Base-by-base conservation (phyloP, 1,284 basidiomycete species). In the Nidula niveotomentosa region DNA sequence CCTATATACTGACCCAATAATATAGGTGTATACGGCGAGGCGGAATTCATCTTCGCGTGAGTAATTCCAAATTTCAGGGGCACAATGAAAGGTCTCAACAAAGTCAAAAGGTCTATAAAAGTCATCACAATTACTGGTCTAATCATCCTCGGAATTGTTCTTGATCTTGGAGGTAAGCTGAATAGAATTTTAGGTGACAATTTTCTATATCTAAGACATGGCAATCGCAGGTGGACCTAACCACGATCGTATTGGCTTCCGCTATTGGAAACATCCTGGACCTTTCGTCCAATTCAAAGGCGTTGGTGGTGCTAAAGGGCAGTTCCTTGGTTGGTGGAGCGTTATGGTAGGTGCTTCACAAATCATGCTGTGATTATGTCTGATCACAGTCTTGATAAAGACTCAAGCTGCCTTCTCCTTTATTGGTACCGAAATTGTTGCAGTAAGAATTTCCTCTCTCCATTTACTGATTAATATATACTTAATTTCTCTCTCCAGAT, bases 321-420 rank as follows among this genome's bases (percentile, higher is more conserved):
- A 77, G 49, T 85, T 92, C 74, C 72, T 91, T 50, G 84, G 85
- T 47, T 87, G 80, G 76, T 80, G 85, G 82, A 79, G 83, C 30
- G 85, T 46, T 10, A 46, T 23, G 18, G 45, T 13, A 3, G 18
- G 45, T 13, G 10, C 18, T 12, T 15, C 45, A 46, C 10, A 15
- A 23, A 10, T 10, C 7, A 6, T 46, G 45, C 18, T n/a, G 1
- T n/a, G 18, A n/a, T 23, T 46, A 10, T n/a, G 13, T 46, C 18
- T 13, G 12, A 12, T 3, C 12, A 3, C 2, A 13, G 45, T 15
- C 45, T 46, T 46, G 12, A 13, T 46, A n/a, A 15, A 87, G 73
- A 81, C 84, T 1, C 84, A 89, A 62, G 91, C 92, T 8, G 91
- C 91, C 1, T 95, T 95, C 77, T 90, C 88, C 9, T 94, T 87